Conservation (phyloP, 768 basidiomycete species). For the Chiua virens region DNA sequence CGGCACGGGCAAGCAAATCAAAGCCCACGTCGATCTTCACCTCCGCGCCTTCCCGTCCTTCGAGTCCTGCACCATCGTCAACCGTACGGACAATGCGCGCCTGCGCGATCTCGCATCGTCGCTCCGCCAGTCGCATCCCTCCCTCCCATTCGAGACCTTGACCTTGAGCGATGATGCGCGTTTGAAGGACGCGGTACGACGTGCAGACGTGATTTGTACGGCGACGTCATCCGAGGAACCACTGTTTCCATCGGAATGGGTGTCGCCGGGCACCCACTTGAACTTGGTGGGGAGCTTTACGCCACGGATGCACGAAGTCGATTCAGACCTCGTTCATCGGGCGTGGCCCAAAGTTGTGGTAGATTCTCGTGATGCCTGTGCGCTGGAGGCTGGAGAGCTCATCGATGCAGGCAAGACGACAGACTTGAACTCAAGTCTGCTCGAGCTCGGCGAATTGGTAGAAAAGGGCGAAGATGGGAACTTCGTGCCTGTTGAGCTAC, state of each 20-base stretch:
- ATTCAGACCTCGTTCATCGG: slow-evolving; percentile 52
- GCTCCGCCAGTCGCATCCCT: slow-evolving; percentile 31
- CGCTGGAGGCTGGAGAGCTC: slow-evolving; percentile 81
- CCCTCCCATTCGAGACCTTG: slow-evolving; percentile 13
- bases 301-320: slow-evolving; percentile 78
- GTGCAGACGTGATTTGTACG: slow-evolving; percentile 56
- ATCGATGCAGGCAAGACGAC: slow-evolving; percentile 48
- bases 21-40: slow-evolving; percentile 63
- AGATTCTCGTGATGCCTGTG: slow-evolving; percentile 71
- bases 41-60: slow-evolving; percentile 58
- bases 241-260: slow-evolving; percentile 68
- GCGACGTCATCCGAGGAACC: slow-evolving; percentile 72
- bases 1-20: slow-evolving; percentile 72
- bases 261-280: slow-evolving; percentile 62
- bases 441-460: slow-evolving; percentile 73
- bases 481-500: slow-evolving; percentile 11
- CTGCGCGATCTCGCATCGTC: slow-evolving; percentile 36
- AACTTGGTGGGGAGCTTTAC: slow-evolving; percentile 83
- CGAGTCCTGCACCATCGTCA: slow-evolving; percentile 55
- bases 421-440: slow-evolving; percentile 39
- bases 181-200: slow-evolving; percentile 13
- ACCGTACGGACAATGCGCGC: slow-evolving; percentile 56
- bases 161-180: slow-evolving; percentile 11
- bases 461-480: slow-evolving; percentile 5
- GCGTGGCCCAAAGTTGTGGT: slow-evolving; percentile 64